Evolutionary conservation across 345 rosid genomes (phyloP).

Genomic region (Eutrema japonicum): DNA sequence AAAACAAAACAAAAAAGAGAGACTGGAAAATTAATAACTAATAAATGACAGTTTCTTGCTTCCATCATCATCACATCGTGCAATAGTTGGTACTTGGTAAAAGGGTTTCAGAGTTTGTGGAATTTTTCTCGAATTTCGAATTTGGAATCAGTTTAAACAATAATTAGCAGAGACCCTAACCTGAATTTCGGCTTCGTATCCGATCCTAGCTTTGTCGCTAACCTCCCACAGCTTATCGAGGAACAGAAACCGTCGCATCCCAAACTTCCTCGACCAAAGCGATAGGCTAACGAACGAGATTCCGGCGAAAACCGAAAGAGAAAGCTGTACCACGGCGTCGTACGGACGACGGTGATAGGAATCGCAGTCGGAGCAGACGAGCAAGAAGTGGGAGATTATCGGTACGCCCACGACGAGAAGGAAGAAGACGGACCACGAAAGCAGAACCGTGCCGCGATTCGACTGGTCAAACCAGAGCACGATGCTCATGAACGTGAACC

Average conservation of each 20-base stretch:
- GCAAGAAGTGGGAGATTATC: conserved; percentile 68
- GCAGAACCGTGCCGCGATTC: conserved; percentile 49
- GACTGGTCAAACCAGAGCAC: conserved; percentile 67
- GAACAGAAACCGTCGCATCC: conserved; percentile 69
- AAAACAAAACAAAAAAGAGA: not conserved
- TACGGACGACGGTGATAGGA: conserved; percentile 70
- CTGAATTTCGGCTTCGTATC: conserved; percentile 69
- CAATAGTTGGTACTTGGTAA: conserved; percentile 24
- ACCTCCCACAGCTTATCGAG: conserved; percentile 66
- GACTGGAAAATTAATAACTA: not conserved
- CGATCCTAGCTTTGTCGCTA: conserved; percentile 57
- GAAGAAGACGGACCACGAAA: conserved; percentile 78
- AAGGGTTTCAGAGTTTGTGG: not conserved
- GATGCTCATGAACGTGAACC: conserved; percentile 32
- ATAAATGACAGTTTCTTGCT: conserved; percentile 1
- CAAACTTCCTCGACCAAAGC: conserved; percentile 71
- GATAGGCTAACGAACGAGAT: conserved; percentile 69
- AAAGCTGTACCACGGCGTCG: conserved; percentile 70
- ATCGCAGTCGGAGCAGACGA: conserved; percentile 71
- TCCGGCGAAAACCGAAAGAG: conserved; percentile 71
- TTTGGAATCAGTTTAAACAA: not conserved
- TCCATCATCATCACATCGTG: conserved; percentile 30
- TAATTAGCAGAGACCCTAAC: conserved; percentile 29
- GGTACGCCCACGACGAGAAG: conserved; percentile 66
- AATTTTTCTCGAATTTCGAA: conserved; percentile 1